phyloP scores from a whole-genome alignment of 768 basidiomycete genomes.

The Baorangia bicolor region DNA sequence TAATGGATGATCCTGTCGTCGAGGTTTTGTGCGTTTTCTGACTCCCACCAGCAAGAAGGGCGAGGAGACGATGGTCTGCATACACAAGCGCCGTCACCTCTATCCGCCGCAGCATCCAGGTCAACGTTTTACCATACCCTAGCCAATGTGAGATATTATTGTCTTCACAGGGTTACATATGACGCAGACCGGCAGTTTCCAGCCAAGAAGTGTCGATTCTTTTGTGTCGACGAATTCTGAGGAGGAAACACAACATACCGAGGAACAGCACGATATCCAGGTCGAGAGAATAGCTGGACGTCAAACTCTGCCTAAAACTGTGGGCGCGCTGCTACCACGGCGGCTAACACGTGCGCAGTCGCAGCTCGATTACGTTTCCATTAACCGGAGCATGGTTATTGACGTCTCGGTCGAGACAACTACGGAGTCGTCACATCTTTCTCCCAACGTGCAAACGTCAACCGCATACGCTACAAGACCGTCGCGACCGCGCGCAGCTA shows the following conservation, averaged over 20 bases:
- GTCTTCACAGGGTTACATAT: constrained; percentile 2
- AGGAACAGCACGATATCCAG: constrained; percentile 49
- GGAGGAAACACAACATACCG: constrained; percentile 36
- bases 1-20: constrained; percentile 29
- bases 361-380: constrained; percentile 33
- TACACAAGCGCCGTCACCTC: constrained; percentile 30
- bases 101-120: constrained; percentile 42
- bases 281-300: constrained; percentile 47
- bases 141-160: constrained; percentile 36
- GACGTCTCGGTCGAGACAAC: constrained; percentile 51
- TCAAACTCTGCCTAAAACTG: constrained; percentile 41
- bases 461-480: constrained; percentile 23
- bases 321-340: constrained; percentile 45
- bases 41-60: constrained; percentile 19
- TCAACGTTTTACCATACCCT: constrained; percentile 49
- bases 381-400: constrained; percentile 38
- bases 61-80: constrained; percentile 23
- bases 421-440: constrained; percentile 7
- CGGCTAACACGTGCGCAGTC: constrained; percentile 45
- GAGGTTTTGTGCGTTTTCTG: not conserved
- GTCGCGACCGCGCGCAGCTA: constrained; percentile 38
- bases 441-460: constrained; percentile 9
- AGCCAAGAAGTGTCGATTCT: constrained; percentile 48
- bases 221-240: constrained; percentile 39
- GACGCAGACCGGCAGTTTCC: constrained; percentile 12